phyloP scores from a whole-genome alignment of 345 rosid genomes.

The Eucalyptus sideroxylon region DNA sequence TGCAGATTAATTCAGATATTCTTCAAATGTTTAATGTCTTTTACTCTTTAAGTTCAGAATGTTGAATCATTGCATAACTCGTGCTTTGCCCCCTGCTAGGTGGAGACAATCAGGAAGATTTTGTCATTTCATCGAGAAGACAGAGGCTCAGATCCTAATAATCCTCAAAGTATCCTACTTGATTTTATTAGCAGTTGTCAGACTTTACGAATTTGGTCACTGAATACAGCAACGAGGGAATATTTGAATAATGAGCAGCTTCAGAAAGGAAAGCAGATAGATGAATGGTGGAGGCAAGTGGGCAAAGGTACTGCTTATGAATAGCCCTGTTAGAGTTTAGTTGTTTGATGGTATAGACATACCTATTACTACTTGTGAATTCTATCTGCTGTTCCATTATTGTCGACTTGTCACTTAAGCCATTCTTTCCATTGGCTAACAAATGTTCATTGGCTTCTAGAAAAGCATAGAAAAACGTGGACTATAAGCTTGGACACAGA shows the following conservation, averaged over 20 bases:
- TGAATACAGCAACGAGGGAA: constrained; percentile 78
- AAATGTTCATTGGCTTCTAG: not conserved
- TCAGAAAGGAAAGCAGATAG: constrained; percentile 93
- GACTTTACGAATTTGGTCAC: constrained; percentile 87
- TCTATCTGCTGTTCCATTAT: not conserved
- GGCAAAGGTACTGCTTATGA: constrained; percentile 58
- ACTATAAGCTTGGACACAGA: not conserved
- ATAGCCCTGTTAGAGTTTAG: not conserved
- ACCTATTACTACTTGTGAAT: not conserved
- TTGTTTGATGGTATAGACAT: not conserved
- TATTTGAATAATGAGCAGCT: constrained; percentile 83
- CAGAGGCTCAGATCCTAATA: constrained; percentile 78
- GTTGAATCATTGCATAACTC: not conserved
- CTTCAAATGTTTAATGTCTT: not conserved
- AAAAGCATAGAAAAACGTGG: not conserved
- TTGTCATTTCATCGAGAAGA: constrained; percentile 94
- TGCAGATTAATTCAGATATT: not conserved
- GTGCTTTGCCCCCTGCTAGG: constrained; percentile 27
- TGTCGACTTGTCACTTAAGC: not conserved
- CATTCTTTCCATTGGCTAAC: not conserved
- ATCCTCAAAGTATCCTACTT: constrained; percentile 87
- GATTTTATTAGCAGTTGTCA: constrained; percentile 98
- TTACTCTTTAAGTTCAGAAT: not conserved
- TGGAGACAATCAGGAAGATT: constrained; percentile 84
- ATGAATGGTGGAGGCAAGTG: constrained; percentile 97